Conservation (phyloP, 345 rosid genomes). For the Citrus sp. region DNA sequence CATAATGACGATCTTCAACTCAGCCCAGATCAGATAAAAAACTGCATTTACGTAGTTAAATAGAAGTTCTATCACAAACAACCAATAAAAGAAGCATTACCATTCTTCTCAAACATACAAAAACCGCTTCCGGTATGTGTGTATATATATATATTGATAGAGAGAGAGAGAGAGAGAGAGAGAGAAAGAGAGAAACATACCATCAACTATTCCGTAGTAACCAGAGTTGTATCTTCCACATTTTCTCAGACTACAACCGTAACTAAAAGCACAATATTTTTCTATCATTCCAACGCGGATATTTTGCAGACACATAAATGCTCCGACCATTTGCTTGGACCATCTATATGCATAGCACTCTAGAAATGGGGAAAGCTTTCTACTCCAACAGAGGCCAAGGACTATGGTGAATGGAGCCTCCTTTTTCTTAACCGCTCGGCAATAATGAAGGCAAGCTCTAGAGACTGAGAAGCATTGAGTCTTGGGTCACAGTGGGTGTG, state of each 20-base stretch:
- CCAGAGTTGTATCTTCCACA: background rate
- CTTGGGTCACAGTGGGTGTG: constrained; percentile 44
- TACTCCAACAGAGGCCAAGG: constrained; percentile 7
- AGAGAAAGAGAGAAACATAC: background rate
- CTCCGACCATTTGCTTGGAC: background rate
- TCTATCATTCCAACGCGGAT: background rate
- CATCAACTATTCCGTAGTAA: background rate
- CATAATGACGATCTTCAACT: background rate
- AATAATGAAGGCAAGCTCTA: constrained; percentile 38
- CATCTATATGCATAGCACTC: background rate
- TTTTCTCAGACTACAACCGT: background rate
- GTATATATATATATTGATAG: rapidly evolving
- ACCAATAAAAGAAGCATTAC: background rate
- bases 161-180: too few relatives aligned
- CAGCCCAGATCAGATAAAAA: background rate
- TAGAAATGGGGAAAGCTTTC: background rate
- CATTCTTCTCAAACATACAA: background rate
- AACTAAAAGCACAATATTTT: background rate
- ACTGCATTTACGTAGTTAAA: background rate
- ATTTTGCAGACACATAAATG: background rate
- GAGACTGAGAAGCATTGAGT: constrained; percentile 41
- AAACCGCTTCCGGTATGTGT: background rate
- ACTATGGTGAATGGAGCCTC: constrained; percentile 15
- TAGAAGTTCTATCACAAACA: background rate
- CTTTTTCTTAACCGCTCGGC: constrained; percentile 34